These are phyloP conservation scores for Boletus rubroflammeus DNA, from an alignment of 768 basidiomycete species.

Conservation along the genomic window DNA sequence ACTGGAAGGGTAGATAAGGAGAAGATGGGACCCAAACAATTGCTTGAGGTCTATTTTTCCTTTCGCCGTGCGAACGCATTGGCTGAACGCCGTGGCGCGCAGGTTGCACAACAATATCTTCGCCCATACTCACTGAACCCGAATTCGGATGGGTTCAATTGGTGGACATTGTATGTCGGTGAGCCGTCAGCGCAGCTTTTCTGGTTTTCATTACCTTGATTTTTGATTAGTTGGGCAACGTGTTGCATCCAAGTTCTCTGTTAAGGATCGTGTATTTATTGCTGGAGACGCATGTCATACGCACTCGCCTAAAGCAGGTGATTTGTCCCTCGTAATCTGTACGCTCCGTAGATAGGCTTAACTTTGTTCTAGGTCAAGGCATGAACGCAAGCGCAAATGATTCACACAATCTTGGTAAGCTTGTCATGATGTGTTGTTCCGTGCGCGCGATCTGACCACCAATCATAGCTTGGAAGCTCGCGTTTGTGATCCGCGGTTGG, in stretches of 20 bases:
- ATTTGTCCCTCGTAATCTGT: not conserved
- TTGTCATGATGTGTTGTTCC: not conserved
- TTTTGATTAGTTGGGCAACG: conserved; percentile 47
- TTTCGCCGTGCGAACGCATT: not conserved
- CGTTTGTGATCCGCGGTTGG: conserved; percentile 45
- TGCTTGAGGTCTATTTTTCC: conserved; percentile 34
- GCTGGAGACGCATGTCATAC: conserved; percentile 54
- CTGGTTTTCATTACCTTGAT: not conserved
- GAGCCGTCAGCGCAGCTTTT: conserved; percentile 2
- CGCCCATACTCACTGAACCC: conserved; percentile 37
- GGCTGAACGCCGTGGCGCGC: not conserved
- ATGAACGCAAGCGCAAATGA: conserved; percentile 55
- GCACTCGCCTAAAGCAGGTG: conserved; percentile 42
- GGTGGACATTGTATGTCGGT: conserved; percentile 55
- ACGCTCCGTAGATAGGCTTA: conserved; percentile 1
- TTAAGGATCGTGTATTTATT: conserved; percentile 49
- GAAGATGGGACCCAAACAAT: conserved; percentile 34
- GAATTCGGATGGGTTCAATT: conserved; percentile 33
- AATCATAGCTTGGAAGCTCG: conserved; percentile 49
- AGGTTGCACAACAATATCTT: conserved; percentile 40
- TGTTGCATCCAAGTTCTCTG: conserved; percentile 47
- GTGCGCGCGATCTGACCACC: not conserved
- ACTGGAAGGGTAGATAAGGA: conserved; percentile 42
- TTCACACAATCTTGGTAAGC: conserved; percentile 46
- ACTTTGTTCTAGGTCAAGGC: conserved; percentile 42